Base-by-base conservation (phyloP, 2,329 filamentous ascomycete species). In the Penicillium sp. region DNA sequence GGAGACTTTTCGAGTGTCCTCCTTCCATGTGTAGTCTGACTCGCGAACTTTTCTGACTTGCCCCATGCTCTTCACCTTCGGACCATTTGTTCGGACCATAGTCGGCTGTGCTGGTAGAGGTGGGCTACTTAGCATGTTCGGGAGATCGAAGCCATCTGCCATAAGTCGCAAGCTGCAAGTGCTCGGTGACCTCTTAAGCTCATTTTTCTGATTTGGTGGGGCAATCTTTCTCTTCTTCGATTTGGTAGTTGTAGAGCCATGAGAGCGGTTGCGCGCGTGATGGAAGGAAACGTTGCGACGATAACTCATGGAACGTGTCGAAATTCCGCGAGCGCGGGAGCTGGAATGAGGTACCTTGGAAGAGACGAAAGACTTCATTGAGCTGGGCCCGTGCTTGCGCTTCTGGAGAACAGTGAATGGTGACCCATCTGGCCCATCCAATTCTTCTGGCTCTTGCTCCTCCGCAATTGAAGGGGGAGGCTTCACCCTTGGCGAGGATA, bases 1-100 rank as follows among this genome's bases (percentile, higher is more conserved):
- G 64, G 91, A 96, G 55, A 95, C 88, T 64, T 93, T 88, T 7
- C 90, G 83, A 51, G 94, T 83, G 69, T 96, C 92, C 56, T 91
- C 90, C 63, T 84, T 87, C 73, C 85, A 87, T 45, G 79, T 77
- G 37, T 82, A 77, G 52, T 75, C 79, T 1, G 77, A 65, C 6
- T 71, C 67, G 2, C 69, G 67, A 16, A 78, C 42, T 69, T 79
- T 69, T 69, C 75, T 60, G 58, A 74, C 59, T 70, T 81, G 72
- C 69, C 61, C 36, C 66, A 66, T 44, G 55, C 59, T 59, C 57
- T 67, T 66, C 47, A 62, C 62, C 38, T 64, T 69, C 9, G 67
- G 63, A 28, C 65, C 70, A 30, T 67, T 62, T 8, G 67, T 61
- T n/a, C 71, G 73, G 16, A 74, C 70, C 5, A 73, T 65, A 2